Conservation (phyloP, 2,329 filamentous ascomycete genomes). For the Paraconiothyrium brasiliense region DNA sequence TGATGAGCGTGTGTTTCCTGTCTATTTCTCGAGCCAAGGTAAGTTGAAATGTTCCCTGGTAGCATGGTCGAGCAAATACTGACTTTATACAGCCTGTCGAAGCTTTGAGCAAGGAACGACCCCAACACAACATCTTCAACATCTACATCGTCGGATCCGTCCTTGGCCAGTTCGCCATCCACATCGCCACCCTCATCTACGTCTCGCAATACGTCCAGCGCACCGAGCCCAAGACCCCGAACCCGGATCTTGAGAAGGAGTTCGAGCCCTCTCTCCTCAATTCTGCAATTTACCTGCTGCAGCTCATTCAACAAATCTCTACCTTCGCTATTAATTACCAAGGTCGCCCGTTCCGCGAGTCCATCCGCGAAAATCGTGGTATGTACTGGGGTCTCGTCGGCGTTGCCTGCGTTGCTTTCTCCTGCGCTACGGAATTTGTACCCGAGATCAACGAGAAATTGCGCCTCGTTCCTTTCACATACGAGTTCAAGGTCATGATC, state of each 20-base stretch:
- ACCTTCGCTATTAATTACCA: constrained; percentile 99
- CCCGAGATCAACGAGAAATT: constrained; percentile 95
- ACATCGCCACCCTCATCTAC: constrained; percentile 94
- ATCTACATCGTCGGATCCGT: constrained; percentile 98
- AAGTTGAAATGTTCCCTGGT: constrained; percentile 31
- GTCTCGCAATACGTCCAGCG: constrained; percentile 87
- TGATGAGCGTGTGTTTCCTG: constrained; percentile 99
- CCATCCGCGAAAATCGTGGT: constrained; percentile 91
- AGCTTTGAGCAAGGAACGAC: constrained; percentile 92
- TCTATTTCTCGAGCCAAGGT: constrained; percentile 96
- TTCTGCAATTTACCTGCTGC: constrained; percentile 94
- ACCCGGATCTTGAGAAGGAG: constrained; percentile 92
- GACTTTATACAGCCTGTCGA: constrained; percentile 75
- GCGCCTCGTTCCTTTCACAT: constrained; percentile 87
- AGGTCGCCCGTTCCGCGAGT: constrained; percentile 95
- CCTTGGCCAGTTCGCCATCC: constrained; percentile 94
- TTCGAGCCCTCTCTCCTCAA: constrained; percentile 94
- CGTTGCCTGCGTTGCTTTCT: constrained; percentile 89
- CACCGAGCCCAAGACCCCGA: constrained; percentile 73
- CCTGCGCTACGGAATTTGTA: constrained; percentile 92
- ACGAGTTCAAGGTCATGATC: constrained; percentile 88
- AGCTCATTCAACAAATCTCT: constrained; percentile 98
- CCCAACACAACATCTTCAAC: constrained; percentile 99
- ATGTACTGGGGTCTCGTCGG: constrained; percentile 98
- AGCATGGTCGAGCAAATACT: constrained; percentile 26